Conservation (phyloP, 2,329 filamentous ascomycete species). For the Helminthosporium solani region DNA sequence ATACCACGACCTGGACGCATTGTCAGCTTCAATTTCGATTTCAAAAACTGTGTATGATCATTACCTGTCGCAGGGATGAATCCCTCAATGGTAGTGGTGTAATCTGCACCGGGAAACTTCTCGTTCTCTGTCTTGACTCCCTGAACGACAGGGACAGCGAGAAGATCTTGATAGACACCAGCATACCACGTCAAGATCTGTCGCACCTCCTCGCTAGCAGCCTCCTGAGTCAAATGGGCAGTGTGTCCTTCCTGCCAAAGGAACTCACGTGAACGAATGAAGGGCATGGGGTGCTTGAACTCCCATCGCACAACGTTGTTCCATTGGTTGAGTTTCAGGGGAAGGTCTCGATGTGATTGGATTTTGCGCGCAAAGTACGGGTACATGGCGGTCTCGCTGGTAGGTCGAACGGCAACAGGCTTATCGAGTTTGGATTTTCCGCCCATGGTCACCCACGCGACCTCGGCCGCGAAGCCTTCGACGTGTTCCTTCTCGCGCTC, state of each 20-base stretch:
- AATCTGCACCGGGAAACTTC: constrained; percentile 95
- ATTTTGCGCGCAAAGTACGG: constrained; percentile 97
- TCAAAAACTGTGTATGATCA: no score
- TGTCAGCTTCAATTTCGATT: background rate
- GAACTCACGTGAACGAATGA: constrained; percentile 86
- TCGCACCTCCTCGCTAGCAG: constrained; percentile 80
- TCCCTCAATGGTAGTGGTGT: constrained; percentile 94
- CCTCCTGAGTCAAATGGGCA: constrained; percentile 81
- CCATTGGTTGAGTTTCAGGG: constrained; percentile 95
- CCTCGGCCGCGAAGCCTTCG: constrained; percentile 91
- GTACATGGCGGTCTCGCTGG: constrained; percentile 83
- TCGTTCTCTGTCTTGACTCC: constrained; percentile 96
- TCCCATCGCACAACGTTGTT: constrained; percentile 96
- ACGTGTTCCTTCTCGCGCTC: constrained; percentile 90
- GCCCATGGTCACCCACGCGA: constrained; percentile 86
- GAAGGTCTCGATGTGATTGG: constrained; percentile 90
- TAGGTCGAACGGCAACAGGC: constrained; percentile 68
- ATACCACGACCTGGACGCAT: constrained; percentile 74
- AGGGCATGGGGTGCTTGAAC: constrained; percentile 80
- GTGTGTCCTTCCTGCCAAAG: constrained; percentile 97
- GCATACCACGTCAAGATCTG: constrained; percentile 94
- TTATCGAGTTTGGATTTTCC: constrained; percentile 92
- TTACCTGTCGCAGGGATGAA: constrained; percentile 81
- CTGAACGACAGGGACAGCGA: constrained; percentile 92
- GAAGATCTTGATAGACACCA: constrained; percentile 85